These are phyloP conservation scores for Candida adriatica DNA, from an alignment of 805 yeast genomes.

Conservation along the genomic window DNA sequence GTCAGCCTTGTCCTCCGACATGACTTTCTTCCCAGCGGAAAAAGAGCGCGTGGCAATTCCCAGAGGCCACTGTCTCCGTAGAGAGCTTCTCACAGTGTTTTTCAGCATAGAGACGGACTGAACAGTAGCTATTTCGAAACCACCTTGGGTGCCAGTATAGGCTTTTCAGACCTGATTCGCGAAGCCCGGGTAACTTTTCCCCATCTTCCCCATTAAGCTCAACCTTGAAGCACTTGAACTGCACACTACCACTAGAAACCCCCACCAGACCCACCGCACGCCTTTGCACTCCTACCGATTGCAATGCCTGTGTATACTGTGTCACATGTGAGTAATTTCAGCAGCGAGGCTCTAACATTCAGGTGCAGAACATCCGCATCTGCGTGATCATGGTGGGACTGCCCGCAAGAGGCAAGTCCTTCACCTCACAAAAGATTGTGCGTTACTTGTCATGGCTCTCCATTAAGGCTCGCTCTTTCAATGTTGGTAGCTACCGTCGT, in stretches of 20 bases:
- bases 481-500: constrained; percentile 83
- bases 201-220: no score
- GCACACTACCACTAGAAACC: background rate
- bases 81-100: constrained; percentile 8
- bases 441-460: constrained; percentile 91
- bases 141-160: no score
- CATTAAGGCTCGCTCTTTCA: constrained; percentile 78
- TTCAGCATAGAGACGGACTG: no score
- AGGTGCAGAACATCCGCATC: constrained; percentile 64
- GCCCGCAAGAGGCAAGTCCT: constrained; percentile 90
- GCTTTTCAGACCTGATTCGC: no score
- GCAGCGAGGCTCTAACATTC: constrained; percentile 1
- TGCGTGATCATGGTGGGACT: constrained; percentile 88
- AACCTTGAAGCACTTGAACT: no score
- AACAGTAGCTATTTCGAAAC: no score
- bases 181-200: no score
- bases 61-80: constrained; percentile 13
- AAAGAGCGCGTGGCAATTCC: constrained; percentile 10
- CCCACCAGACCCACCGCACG: no score
- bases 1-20: constrained; percentile 3
- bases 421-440: constrained; percentile 90
- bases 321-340: constrained; percentile 27
- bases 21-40: constrained; percentile 2
- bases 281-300: no score
- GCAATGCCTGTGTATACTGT: constrained; percentile 35